phyloP scores from a whole-genome alignment of 305 asterid species.

The Fraxinus xanthoxyloides region DNA sequence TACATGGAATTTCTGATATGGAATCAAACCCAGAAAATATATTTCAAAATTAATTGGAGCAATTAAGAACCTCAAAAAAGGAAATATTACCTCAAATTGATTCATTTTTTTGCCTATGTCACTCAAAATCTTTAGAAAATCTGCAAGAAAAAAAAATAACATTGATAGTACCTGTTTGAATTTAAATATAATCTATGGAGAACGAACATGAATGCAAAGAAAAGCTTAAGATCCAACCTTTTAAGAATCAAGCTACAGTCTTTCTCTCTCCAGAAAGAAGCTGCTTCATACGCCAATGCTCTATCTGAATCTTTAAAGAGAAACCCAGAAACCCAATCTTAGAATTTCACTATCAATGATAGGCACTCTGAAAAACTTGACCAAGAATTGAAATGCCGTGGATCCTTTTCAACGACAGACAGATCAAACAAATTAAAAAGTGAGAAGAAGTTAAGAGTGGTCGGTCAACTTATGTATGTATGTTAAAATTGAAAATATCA shows the following conservation, averaged over 20 bases:
- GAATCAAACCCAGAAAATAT: neutral
- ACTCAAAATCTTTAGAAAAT: constrained; percentile 31
- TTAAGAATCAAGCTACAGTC: constrained; percentile 27
- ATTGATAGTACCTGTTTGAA: constrained; percentile 23
- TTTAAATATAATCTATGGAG: neutral
- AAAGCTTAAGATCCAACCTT: constrained; percentile 42
- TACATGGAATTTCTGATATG: constrained; percentile 8
- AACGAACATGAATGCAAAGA: constrained; percentile 15
- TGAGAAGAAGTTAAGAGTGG: neutral
- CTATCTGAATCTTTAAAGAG: constrained; percentile 4
- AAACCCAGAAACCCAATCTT: neutral
- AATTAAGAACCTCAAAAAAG: neutral
- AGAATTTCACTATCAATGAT: neutral
- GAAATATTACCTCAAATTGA: constrained; percentile 43
- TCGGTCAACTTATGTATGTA: neutral
- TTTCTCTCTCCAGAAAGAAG: constrained; percentile 36
- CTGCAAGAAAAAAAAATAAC: constrained; percentile 42
- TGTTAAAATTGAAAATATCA: constrained; percentile 22
- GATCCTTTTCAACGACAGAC: neutral
- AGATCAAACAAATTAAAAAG: neutral
- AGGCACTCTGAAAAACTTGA: neutral
- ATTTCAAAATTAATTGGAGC: neutral
- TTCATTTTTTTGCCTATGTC: constrained; percentile 58
- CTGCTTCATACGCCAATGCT: constrained; percentile 13
- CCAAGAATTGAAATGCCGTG: neutral